Evolutionary conservation across 1,139 yeast species (phyloP), one percentile per base, ranked within the genome.

Genomic region (Yamadazyma diospyri): DNA sequence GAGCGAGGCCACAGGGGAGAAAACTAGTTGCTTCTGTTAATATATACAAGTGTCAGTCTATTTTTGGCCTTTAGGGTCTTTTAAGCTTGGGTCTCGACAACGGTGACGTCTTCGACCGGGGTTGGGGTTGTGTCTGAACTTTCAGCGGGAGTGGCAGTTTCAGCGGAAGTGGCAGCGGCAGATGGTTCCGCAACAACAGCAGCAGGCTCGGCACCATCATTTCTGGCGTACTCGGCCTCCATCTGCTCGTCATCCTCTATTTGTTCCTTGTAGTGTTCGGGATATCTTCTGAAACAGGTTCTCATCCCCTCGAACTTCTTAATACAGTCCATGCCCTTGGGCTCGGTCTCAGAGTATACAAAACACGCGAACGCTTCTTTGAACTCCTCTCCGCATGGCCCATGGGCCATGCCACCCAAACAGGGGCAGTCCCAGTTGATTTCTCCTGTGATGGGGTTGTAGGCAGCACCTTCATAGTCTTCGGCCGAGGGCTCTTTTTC

Each of bases 401-500:
- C 98, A 44, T 88, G 73, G 27, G 98, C 97, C 97, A 92, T 92
- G 32, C 98, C 98, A 25, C 98, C 98, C 39, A 94, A 71, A 64
- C 99, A 94, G n/a, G 98, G 97, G 59, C 99, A 94, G 55, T 94
- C 98, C 99, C 99, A 94, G 77, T 94, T 92, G 62, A 94, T 94
- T 59, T 92, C 98, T 24, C 98, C 98, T 5, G 99, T 92, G 51
- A 86, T 96, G 30, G 97, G 97, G 63, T 92, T 79, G 64, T 80
- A 92, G 3, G 98, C 97, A 27, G 87, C 87, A 27, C 60, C 53
- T 38, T 61, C 65, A 26, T 53, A 48, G 32, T 42, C 51, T 38
- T 41, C 47, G 13, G 46, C 41, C 9, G 40, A 27, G 23, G 43
- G 41, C 33, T 38, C 43, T 15, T 21, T 26, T 15, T 29, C 32